phyloP scores from a whole-genome alignment of 2,329 filamentous ascomycete genomes.

The Hymenoscyphus fraxineus region DNA sequence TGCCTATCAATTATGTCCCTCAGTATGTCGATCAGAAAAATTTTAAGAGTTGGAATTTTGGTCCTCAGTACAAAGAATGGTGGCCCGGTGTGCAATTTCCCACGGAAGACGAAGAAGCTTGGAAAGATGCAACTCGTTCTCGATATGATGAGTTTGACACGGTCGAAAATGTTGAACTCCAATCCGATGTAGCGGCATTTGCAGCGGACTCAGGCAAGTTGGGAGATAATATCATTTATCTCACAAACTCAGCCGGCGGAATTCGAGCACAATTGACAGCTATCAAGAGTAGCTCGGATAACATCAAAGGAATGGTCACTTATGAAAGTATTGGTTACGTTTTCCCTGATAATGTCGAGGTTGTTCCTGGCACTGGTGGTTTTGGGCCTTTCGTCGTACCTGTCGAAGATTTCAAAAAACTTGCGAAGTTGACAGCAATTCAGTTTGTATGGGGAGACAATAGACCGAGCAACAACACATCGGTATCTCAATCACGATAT shows the following conservation, averaged over 20 bases:
- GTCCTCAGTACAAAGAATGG: conserved; percentile 13
- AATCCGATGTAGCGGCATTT: conserved; percentile 8
- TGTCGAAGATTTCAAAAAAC: conserved; percentile 15
- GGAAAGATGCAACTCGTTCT: conserved; percentile 14
- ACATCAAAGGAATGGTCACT: conserved; percentile 18
- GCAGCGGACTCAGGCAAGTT: conserved; percentile 17
- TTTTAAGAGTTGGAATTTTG: conserved; percentile 19
- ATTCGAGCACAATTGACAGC: conserved; percentile 13
- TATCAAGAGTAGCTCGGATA: conserved; percentile 10
- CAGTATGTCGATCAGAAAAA: conserved; percentile 15
- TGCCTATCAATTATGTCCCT: conserved; percentile 10
- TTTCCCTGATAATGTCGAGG: conserved; percentile 11
- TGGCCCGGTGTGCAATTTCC: conserved; percentile 17
- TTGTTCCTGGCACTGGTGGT: not conserved
- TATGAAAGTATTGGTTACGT: conserved; percentile 19
- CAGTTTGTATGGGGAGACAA: conserved; percentile 22
- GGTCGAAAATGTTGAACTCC: conserved; percentile 12
- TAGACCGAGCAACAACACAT: conserved; percentile 1
- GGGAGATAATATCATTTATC: conserved; percentile 13
- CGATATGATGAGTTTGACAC: conserved; percentile 19
- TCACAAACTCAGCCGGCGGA: conserved; percentile 19
- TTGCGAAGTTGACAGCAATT: conserved; percentile 13
- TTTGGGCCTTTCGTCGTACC: conserved; percentile 18
- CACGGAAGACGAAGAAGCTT: conserved; percentile 9
- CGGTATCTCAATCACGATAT: conserved; percentile 8